Percentiles rank a stretch among this genome's conserved stretches.
Conservation (phyloP, 2,329 filamentous ascomycete species). For the Coleophoma crateriformis region DNA sequence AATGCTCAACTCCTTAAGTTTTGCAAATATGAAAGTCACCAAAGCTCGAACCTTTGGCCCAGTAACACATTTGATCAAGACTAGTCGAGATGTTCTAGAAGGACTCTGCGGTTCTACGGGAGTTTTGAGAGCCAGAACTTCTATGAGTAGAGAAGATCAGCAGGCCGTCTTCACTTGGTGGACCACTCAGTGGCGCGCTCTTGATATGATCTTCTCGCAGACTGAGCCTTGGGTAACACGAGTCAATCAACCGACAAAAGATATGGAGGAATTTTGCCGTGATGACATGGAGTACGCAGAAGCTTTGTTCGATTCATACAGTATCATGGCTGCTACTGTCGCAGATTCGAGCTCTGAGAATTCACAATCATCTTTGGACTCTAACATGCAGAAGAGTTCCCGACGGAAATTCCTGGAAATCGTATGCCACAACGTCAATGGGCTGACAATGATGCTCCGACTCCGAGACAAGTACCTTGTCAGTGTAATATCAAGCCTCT, state of each 20-base stretch:
- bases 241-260: slow-evolving; percentile 45
- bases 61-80: slow-evolving; percentile 50
- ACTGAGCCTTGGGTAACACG: slow-evolving; percentile 75
- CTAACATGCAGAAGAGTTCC: slow-evolving; percentile 28
- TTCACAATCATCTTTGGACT: slow-evolving; percentile 18
- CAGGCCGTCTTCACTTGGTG: slow-evolving; percentile 62
- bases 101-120: slow-evolving; percentile 53
- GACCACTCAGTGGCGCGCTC: slow-evolving; percentile 75
- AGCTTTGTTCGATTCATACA: slow-evolving; percentile 76
- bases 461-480: slow-evolving; percentile 85
- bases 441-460: slow-evolving; percentile 81
- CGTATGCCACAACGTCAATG: slow-evolving; percentile 59
- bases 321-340: slow-evolving; percentile 57
- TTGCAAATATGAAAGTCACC: slow-evolving; percentile 36
- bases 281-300: slow-evolving; percentile 94
- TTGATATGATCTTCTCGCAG: slow-evolving; percentile 75
- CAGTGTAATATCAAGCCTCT: slow-evolving; percentile 72
- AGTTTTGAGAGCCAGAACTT: slow-evolving; percentile 28
- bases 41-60: slow-evolving; percentile 46
- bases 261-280: slow-evolving; percentile 89
- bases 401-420: slow-evolving; percentile 53
- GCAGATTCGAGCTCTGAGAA: slow-evolving; percentile 34
- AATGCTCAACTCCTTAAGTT: slow-evolving; percentile 39
- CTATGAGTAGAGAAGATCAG: slow-evolving; percentile 24
- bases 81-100: slow-evolving; percentile 49